These are phyloP conservation scores for Tolypocladium capitatum DNA, from an alignment of 2,329 filamentous ascomycete species.

Conservation along the genomic window DNA sequence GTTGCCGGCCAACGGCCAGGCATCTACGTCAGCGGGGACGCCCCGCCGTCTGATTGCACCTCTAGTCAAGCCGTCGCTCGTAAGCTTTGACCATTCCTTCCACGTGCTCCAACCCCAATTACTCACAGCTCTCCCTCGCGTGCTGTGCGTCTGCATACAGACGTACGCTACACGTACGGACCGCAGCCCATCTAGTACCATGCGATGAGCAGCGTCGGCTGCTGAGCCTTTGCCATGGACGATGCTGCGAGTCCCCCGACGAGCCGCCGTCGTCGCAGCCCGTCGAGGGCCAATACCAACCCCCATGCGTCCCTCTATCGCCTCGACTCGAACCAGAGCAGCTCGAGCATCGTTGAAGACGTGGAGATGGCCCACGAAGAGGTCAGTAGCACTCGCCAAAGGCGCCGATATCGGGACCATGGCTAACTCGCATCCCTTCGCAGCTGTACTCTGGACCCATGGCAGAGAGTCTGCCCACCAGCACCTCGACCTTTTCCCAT, in stretches of 20 bases:
- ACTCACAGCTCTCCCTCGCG: neutral
- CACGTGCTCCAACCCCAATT: neutral
- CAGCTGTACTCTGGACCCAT: slow-evolving; percentile 84
- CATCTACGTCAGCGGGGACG: neutral
- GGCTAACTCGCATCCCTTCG: neutral
- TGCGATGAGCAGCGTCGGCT: neutral
- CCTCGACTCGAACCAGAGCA: slow-evolving; percentile 57
- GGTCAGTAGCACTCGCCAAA: slow-evolving; percentile 29
- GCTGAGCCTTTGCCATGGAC: slow-evolving; percentile 1
- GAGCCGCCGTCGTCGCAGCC: neutral
- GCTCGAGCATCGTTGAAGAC: slow-evolving; percentile 74
- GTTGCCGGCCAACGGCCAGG: neutral
- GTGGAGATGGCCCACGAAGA: slow-evolving; percentile 99
- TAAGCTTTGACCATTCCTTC: no score
- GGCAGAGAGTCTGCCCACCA: slow-evolving; percentile 91
- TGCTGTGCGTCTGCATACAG: neutral
- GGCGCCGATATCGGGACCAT: neutral
- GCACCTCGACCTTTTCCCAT: slow-evolving; percentile 81
- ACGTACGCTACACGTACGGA: neutral
- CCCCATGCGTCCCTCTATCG: slow-evolving; percentile 31
- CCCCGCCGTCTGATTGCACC: neutral
- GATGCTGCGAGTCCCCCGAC: neutral
- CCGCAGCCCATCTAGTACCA: neutral
- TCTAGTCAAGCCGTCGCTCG: neutral
- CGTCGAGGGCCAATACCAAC: neutral